Conservation (phyloP, 345 rosid species). For the Brassica napus region Da-Ae NC_063438.1:1798501-1799000, state of each 20-base stretch:
- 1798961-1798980: constrained; percentile 22
- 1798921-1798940: neutral
- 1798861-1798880: neutral
- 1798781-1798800: neutral
- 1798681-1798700: neutral
- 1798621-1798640: constrained; percentile 67
- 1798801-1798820: neutral
- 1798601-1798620: constrained; percentile 63
- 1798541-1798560: constrained; percentile 80
- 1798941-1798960: constrained; percentile 10
- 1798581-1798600: constrained; percentile 94
- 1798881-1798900: neutral
- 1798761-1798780: neutral
- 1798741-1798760: neutral
- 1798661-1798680: neutral
- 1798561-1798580: constrained; percentile 97
- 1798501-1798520: constrained; percentile 67
- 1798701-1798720: neutral
- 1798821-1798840: too few species aligned
- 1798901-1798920: neutral
- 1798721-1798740: too few species aligned
- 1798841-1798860: neutral
- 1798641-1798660: neutral
- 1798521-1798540: constrained; percentile 72
- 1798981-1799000: constrained; percentile 26